A percentile compares a stretch with the other conserved stretches of the same genome.
Conservation (phyloP, 805 yeast genomes). For the Lipomyces starkeyi region DNA sequence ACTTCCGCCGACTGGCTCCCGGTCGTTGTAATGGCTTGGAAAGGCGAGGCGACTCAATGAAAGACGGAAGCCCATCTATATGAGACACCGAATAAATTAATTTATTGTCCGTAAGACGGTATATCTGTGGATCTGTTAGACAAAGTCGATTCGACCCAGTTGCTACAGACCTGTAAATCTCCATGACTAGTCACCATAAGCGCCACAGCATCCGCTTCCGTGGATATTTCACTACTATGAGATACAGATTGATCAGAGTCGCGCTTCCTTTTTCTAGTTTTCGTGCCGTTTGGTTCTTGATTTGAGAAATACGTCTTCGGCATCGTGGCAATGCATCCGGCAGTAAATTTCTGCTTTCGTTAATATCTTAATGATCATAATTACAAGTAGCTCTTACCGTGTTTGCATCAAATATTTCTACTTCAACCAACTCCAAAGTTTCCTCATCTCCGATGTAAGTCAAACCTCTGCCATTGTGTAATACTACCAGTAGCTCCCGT, state of each 20-base stretch:
- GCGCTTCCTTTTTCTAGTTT: constrained; percentile 1
- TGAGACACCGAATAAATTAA: constrained; percentile 8
- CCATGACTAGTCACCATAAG: constrained; percentile 28
- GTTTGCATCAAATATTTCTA: neutral
- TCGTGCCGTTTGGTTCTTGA: constrained; percentile 15
- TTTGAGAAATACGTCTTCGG: constrained; percentile 20
- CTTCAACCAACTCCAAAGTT: constrained; percentile 26
- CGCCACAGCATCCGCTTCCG: constrained; percentile 6
- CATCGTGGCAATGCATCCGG: constrained; percentile 30
- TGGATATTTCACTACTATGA: neutral
- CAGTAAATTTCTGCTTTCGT: constrained; percentile 15
- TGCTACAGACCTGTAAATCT: constrained; percentile 19
- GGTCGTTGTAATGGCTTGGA: constrained; percentile 4
- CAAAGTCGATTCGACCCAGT: no score
- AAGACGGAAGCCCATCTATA: constrained; percentile 14
- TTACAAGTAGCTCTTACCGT: constrained; percentile 5
- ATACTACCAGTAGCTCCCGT: constrained; percentile 20
- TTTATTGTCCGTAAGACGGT: constrained; percentile 11
- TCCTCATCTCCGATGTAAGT: constrained; percentile 19
- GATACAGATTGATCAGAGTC: neutral
- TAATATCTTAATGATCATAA: neutral
- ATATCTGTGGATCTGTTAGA: constrained; percentile 14
- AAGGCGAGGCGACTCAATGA: constrained; percentile 8
- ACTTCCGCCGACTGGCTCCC: constrained; percentile 22
- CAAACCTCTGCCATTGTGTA: constrained; percentile 27